phyloP scores from a whole-genome alignment of 768 basidiomycete genomes.

The Naganishia randhawae region DNA sequence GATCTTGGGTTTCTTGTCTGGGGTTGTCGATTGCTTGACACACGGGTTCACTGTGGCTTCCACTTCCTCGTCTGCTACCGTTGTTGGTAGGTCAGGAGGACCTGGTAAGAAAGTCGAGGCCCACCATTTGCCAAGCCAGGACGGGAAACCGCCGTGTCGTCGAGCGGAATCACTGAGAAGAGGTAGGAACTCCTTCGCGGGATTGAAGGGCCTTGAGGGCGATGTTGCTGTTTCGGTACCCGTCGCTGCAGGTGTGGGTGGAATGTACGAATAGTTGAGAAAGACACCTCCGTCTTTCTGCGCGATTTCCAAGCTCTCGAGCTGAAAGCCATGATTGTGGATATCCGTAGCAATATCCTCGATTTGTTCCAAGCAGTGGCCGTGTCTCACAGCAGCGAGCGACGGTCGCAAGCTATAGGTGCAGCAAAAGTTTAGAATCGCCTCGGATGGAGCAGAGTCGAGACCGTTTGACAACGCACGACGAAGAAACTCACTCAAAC shows the following conservation, averaged over 20 bases:
- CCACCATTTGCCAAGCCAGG: conserved; percentile 48
- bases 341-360: conserved; percentile 41
- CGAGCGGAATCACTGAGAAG: conserved; percentile 38
- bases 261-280: conserved; percentile 45
- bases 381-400: conserved; percentile 38
- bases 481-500: conserved; percentile 37
- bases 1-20: not conserved
- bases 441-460: conserved; percentile 2
- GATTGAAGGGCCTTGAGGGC: conserved; percentile 14
- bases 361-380: conserved; percentile 42
- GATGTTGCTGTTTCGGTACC: conserved; percentile 20
- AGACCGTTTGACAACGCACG: not conserved
- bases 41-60: not conserved
- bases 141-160: conserved; percentile 44
- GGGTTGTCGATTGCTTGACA: not conserved
- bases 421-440: not conserved
- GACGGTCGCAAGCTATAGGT: conserved; percentile 34
- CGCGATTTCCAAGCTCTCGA: conserved; percentile 46
- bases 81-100: conserved; percentile 18
- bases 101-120: conserved; percentile 23
- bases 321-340: conserved; percentile 35
- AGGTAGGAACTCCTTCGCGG: conserved; percentile 41
- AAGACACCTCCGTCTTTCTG: conserved; percentile 43
- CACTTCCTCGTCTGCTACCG: conserved; percentile 19
- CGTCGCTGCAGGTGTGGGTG: not conserved